Evolutionary conservation across 306 rosid genomes (phyloP).

Genomic region (Prunus mume): DNA sequence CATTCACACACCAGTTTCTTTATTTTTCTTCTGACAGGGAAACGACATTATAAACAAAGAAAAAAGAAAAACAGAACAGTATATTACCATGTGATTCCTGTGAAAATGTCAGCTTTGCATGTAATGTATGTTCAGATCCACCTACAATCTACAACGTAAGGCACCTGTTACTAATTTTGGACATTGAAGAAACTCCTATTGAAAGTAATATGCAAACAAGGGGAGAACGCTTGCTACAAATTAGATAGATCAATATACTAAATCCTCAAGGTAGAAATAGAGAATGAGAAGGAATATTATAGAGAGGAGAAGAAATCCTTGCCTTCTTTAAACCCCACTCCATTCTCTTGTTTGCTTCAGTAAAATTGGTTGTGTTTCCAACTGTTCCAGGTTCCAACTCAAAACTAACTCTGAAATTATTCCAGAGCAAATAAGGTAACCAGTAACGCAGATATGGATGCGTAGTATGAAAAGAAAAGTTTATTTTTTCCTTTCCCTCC

Average conservation of each 20-base stretch:
- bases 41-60: not conserved
- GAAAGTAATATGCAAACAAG: conserved; percentile 15
- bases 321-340: conserved; percentile 94
- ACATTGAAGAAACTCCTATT: not conserved
- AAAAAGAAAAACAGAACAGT: conserved; percentile 4
- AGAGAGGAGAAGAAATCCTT: not conserved
- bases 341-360: conserved; percentile 73
- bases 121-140: conserved; percentile 90
- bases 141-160: conserved; percentile 72
- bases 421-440: not conserved
- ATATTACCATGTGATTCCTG: conserved; percentile 72
- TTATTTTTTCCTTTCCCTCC: not conserved
- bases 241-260: conserved; percentile 5
- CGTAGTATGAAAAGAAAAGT: not conserved
- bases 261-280: no score
- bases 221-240: conserved; percentile 1
- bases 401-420: conserved; percentile 63
- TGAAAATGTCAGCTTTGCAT: conserved; percentile 77
- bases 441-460: not conserved
- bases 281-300: not conserved
- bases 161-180: conserved; percentile 19
- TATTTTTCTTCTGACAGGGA: not conserved
- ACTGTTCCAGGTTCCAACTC: conserved; percentile 84
- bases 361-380: conserved; percentile 85
- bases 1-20: not conserved